Evolutionary conservation across 257 asterid species (phyloP).

Genomic region (Solanum paucissectum): DNA sequence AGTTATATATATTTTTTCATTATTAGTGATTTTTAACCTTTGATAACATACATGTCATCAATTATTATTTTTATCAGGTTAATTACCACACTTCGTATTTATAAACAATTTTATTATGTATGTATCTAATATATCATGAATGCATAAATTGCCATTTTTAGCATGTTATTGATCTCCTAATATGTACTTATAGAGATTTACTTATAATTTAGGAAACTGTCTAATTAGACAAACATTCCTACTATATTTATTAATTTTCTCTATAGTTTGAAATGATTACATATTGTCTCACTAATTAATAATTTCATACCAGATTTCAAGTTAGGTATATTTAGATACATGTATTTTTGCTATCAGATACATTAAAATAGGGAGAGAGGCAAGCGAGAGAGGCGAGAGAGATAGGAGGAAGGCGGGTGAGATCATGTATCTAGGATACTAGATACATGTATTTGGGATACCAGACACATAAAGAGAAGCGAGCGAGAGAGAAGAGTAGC

Average conservation of each 20-base stretch:
- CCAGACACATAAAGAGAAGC: fast-evolving
- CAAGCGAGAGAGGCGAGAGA: too few species aligned
- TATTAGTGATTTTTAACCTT: not conserved
- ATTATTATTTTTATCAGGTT: not conserved
- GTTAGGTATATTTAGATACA: not conserved
- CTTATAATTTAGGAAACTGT: too few species aligned
- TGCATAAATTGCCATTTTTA: not conserved
- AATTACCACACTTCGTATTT: not conserved
- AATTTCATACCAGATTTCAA: not conserved
- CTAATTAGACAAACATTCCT: too few species aligned
- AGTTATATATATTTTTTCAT: not conserved
- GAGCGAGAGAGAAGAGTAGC: not conserved
- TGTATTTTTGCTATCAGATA: not conserved
- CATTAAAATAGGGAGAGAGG: too few species aligned
- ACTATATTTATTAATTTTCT: too few species aligned
- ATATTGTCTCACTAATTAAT: not conserved
- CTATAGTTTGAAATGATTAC: not conserved
- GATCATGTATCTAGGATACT: too few species aligned
- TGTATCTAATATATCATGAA: not conserved
- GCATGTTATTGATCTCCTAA: not conserved
- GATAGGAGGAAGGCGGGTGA: too few species aligned
- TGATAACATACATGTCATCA: not conserved
- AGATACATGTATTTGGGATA: too few species aligned
- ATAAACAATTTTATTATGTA: not conserved
- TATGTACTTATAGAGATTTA: not conserved